These are phyloP conservation scores for Debaryomyces coudertii DNA, from an alignment of 1,139 yeast genomes.

Conservation along the genomic window DNA sequence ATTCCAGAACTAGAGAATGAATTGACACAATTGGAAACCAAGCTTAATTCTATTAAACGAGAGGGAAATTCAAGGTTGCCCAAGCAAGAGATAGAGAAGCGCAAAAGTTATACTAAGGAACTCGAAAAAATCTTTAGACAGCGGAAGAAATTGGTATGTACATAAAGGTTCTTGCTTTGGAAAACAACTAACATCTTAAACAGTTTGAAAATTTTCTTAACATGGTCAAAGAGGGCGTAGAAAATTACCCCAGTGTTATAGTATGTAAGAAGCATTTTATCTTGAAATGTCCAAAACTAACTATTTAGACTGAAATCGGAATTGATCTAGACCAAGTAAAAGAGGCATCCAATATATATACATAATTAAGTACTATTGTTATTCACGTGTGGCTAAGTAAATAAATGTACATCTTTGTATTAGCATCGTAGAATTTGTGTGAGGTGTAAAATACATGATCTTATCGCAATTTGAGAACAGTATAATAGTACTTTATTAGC, in stretches of 20 bases:
- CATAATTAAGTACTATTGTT: not conserved
- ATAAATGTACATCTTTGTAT: not conserved
- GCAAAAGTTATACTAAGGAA: slow-evolving; percentile 4
- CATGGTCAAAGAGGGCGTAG: slow-evolving; percentile 12
- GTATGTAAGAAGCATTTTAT: slow-evolving; percentile 11
- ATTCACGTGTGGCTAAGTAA: not conserved
- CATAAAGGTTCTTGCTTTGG: not conserved
- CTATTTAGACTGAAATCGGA: slow-evolving; percentile 11
- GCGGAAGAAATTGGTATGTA: slow-evolving; percentile 14
- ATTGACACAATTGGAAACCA: not conserved
- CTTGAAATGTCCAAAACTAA: not conserved
- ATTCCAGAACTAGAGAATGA: slow-evolving; percentile 7
- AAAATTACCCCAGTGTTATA: slow-evolving; percentile 12
- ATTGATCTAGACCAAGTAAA: slow-evolving; percentile 12
- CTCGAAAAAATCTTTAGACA: slow-evolving; percentile 9
- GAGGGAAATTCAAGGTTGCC: slow-evolving; percentile 1
- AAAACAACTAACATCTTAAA: slow-evolving; percentile 3
- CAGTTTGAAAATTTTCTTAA: slow-evolving; percentile 13
- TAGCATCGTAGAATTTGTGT: not conserved
- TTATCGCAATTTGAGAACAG: slow-evolving; percentile 1
- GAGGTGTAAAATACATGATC: slow-evolving; percentile 1
- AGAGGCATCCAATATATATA: slow-evolving; percentile 5
- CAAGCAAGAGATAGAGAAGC: slow-evolving; percentile 10
- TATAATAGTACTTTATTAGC: not conserved
- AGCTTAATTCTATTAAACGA: slow-evolving; percentile 4